Conservation (phyloP, 2,329 filamentous ascomycete species). For the Fusarium globosum region DNA sequence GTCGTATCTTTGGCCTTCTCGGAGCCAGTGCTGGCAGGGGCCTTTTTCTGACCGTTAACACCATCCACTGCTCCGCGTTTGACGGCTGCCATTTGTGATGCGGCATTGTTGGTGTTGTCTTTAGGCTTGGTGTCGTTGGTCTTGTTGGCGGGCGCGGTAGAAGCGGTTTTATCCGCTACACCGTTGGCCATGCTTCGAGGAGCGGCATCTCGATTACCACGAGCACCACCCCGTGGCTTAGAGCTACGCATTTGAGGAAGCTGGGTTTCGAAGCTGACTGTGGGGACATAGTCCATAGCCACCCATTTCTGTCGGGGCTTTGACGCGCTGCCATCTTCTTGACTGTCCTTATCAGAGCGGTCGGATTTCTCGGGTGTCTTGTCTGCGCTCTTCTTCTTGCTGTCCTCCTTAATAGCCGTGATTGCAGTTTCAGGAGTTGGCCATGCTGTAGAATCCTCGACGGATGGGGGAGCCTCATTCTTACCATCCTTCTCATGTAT, state of each 20-base stretch:
- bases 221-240: constrained; percentile 62
- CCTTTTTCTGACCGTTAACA: constrained; percentile 56
- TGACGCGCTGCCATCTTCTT: constrained; percentile 59
- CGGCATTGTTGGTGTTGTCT: constrained; percentile 54
- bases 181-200: constrained; percentile 51
- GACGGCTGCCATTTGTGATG: constrained; percentile 51
- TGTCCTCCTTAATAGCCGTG: constrained; percentile 72
- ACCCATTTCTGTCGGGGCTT: constrained; percentile 80
- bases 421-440: constrained; percentile 85
- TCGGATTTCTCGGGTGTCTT: constrained; percentile 67
- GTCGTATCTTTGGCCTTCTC: constrained; percentile 57
- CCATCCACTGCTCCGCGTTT: constrained; percentile 61
- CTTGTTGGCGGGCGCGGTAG: constrained; percentile 47
- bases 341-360: constrained; percentile 71
- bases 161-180: constrained; percentile 52
- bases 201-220: constrained; percentile 53
- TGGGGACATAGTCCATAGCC: constrained; percentile 82
- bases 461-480: constrained; percentile 65
- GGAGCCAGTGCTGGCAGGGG: constrained; percentile 45
- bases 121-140: constrained; percentile 49
- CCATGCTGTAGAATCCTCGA: constrained; percentile 84
- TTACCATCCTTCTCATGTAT: constrained; percentile 56
- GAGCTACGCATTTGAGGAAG: constrained; percentile 66
- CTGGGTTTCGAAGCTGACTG: constrained; percentile 87
- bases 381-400: constrained; percentile 77